Evolutionary conservation across 2,329 filamentous ascomycete genomes (phyloP), one percentile per base, ranked within the genome.

Genomic region (Ceratocystis cubensis): DNA sequence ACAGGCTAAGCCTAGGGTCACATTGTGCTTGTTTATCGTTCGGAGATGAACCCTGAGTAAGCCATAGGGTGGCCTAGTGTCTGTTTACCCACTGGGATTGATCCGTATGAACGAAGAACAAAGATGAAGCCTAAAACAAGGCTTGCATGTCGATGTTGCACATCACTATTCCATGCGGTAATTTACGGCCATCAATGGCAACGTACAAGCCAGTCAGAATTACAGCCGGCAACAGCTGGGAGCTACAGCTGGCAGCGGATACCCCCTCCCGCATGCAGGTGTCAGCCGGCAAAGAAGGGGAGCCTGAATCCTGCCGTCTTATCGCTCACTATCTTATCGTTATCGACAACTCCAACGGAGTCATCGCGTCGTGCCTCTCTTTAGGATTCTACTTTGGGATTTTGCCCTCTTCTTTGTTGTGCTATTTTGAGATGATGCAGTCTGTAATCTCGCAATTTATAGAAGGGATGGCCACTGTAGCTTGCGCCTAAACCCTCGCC

Each of bases 351-450:
- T 41, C 37, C 37, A 13, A 41, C 10, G 1, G 37, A 41, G 37
- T 41, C 10, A 41, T 41, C 37, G 37, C 37, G 37, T 41, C 37
- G 37, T 41, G 37, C 13, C 37, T 41, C 37, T 13, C 37, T 13
- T 41, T 15, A 41, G 37, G 10, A 15, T 41, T 41, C 37, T 41
- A 41, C 37, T 41, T 41, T 41, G 37, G 37, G 37, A 13, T 41
- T 62, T 63, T 5, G 8, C 61, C 13, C 61, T 46, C n/a, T 53
- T 53, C n/a, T 53, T 53, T 22, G n/a, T 5, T 53, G 5, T 53
- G n/a, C 48, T 53, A 53, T 44, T 63, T 63, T 28, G 30, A 48
- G 46, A 63, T 63, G 61, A 63, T 44, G 61, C 37, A 62, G 5
- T 4, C 56, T 59, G 28, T 20, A 59, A 59, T 37, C 25, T 37